Base-by-base conservation (phyloP, 2,329 filamentous ascomycete species). In the Biscogniauxia marginata region DNA sequence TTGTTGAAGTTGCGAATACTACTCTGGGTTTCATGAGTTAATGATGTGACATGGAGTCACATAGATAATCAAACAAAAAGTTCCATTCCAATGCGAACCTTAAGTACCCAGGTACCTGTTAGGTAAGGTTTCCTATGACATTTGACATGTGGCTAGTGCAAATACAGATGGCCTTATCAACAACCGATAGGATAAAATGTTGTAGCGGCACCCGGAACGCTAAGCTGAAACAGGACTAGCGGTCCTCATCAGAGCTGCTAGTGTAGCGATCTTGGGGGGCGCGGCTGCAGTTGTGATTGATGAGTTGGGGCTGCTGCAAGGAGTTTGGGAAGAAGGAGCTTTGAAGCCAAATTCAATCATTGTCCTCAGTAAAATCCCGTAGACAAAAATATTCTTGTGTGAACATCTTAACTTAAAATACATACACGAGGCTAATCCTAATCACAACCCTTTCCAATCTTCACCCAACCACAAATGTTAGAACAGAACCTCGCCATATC, bases 401-500 rank as follows among this genome's bases (percentile, higher is more conserved):
- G 30, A 39, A 39, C 30, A n/a, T n/a, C n/a, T n/a, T n/a, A n/a
- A n/a, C n/a, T n/a, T n/a, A n/a, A n/a, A n/a, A n/a, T n/a, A n/a
- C n/a, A n/a, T n/a, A n/a, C n/a, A n/a, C n/a, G n/a, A n/a, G n/a
- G n/a, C n/a, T n/a, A n/a, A n/a, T n/a, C n/a, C n/a, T n/a, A n/a
- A n/a, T n/a, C n/a, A 50, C 25, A 22, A 25, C 16, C 22, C 39
- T 54, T 44, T 34, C 19, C 46, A 3, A 18, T 24, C 21, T 16
- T 30, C 34, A 18, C 11, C 23, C n/a, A 34, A 43, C 44, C 34
- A 45, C 44, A 39, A 16, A 52, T 50, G 8, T 23, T 11, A 19
- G 47, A 54, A 22, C 53, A 60, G 48, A 54, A 54, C 24, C 13
- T 23, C 34, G 11, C 23, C 47, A 39, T 49, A 25, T 30, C 50